Evolutionary conservation across 345 rosid genomes (phyloP).

Genomic region (Eucalyptus caleyi): DNA sequence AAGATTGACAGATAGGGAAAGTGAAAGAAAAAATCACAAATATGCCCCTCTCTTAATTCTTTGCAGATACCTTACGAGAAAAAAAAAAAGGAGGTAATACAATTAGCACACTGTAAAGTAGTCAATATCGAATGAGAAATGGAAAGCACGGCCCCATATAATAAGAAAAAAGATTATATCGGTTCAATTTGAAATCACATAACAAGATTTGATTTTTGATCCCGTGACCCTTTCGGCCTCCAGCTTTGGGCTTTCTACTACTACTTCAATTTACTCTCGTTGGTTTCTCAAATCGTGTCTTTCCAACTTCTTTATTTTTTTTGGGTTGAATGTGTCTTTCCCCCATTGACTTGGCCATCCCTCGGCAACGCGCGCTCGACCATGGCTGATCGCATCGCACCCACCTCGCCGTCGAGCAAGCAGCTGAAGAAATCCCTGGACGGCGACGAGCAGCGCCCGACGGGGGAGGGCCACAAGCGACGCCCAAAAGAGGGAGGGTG

Average conservation of each 20-base stretch:
- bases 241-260: not conserved
- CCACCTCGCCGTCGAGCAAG: not conserved
- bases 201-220: not conserved
- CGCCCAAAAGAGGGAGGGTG: not conserved
- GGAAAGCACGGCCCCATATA: too few species aligned
- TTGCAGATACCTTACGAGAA: too few species aligned
- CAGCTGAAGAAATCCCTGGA: not conserved
- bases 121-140: too few species aligned
- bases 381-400: not conserved
- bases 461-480: not conserved
- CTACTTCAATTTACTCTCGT: too few species aligned
- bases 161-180: too few species aligned
- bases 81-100: too few species aligned
- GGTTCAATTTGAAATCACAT: not conserved
- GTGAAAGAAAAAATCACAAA: too few species aligned
- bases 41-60: too few species aligned
- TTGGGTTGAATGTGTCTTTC: not conserved
- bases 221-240: not conserved
- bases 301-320: too few species aligned
- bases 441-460: not conserved
- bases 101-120: too few species aligned
- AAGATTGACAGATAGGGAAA: too few species aligned
- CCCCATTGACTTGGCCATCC: not conserved
- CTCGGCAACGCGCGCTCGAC: not conserved
- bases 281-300: too few species aligned